phyloP scores from a whole-genome alignment of 129 eudicot genomes.

The Smallanthus sonchifolius region DNA sequence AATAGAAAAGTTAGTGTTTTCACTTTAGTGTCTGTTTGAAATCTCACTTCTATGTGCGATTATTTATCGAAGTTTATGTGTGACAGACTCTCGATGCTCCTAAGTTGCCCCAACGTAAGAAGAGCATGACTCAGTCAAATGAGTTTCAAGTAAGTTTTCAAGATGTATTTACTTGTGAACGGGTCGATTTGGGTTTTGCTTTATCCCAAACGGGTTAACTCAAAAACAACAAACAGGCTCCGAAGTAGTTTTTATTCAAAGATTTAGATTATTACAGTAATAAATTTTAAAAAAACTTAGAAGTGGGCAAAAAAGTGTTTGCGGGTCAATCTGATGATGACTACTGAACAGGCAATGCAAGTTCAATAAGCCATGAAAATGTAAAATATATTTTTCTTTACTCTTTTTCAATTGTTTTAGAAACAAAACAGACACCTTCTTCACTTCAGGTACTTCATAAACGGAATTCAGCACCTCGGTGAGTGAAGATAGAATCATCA shows the following conservation, averaged over 20 bases:
- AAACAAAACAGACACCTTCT: not conserved
- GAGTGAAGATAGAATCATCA: conserved; percentile 18
- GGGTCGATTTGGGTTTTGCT: not conserved
- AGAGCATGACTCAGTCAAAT: conserved; percentile 36
- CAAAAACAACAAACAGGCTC: not conserved
- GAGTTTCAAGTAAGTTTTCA: conserved; percentile 44
- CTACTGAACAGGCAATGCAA: conserved; percentile 45
- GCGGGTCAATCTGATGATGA: conserved; percentile 28
- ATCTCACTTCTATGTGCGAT: not conserved
- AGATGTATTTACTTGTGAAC: not conserved
- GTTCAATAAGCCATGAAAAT: conserved; percentile 26
- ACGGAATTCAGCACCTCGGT: conserved; percentile 22
- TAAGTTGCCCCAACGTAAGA: conserved; percentile 28
- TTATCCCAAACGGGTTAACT: not conserved
- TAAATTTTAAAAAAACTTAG: not conserved
- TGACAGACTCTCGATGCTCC: conserved; percentile 49
- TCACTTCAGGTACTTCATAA: conserved; percentile 33
- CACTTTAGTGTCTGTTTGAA: not conserved
- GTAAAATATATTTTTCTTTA: not conserved
- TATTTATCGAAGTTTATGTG: conserved; percentile 6
- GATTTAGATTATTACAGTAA: not conserved
- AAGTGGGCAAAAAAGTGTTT: not conserved
- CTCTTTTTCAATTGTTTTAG: not conserved
- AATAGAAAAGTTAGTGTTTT: conserved; percentile 59
- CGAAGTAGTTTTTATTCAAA: not conserved